Base-by-base conservation (phyloP, 2,329 filamentous ascomycete species). In the Coleophoma crateriformis region DNA sequence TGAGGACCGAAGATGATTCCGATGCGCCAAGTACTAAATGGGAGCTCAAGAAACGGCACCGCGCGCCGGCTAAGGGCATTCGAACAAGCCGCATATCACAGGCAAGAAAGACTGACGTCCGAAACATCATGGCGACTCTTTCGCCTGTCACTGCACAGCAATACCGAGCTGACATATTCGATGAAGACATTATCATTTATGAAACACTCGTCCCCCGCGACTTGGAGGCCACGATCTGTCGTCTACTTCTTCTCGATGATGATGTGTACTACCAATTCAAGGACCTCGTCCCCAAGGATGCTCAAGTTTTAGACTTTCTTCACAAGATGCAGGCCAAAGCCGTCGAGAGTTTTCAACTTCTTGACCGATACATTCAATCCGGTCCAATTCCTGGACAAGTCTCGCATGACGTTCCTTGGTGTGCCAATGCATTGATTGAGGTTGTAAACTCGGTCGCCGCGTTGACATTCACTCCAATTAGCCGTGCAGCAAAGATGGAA, bases 91-190 rank as follows among this genome's bases (percentile, higher is more conserved):
- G 45, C 20, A 51, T 51, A 48, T 37, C 54, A n/a, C 51, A 39
- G 10, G 45, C 50, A 22, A 54, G 61, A 33, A 49, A 56, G 45
- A 44, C 43, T 12, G 45, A 38, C 14, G 55, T 63, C 32, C 58
- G 58, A 11, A 58, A 64, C 45, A 61, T 64, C 22, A 53, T 64
- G 57, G 60, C 58, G 7, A 57, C 61, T 20, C 52, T 63, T 15
- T 58, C 59, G 14, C 46, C 50, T 10, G 17, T 55, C 4, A 43
- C 55, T 19, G 50, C 53, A 1, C 56, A 61, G 6, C 54, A 60
- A 14, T 62, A 58, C 41, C 45, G 54, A 46, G 12, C 20, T 2
- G 56, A 62, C 17, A 55, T 63, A 7, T 61, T 64, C 45, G 49
- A 55, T 4, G 52, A 58, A n/a, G 52, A 54, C 15, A 47, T 63